Base-by-base conservation (phyloP, 306 rosid species). In the Gastrolobium bilobum region DNA sequence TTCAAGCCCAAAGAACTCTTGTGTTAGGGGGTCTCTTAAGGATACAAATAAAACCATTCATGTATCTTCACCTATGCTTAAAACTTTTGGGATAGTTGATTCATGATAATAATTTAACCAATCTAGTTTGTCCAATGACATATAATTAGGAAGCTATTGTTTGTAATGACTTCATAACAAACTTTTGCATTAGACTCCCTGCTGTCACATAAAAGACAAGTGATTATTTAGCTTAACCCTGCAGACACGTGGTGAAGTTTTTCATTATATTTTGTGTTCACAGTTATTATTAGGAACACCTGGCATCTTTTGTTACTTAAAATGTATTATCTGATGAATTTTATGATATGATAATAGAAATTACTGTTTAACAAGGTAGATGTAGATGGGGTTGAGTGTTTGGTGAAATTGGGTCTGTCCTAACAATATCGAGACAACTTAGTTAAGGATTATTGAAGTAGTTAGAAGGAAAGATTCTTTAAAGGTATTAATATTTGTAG, bases 301-400 rank as follows among this genome's bases (percentile, higher is more conserved):
- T 3, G 46, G 6, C 67, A 59, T 48, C 71, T 39, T 40, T 52
- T 47, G 64, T 71, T 50, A 60, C 47, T 4, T 70, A 11, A 50
- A 37, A 20, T 54, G 3, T 15, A 48, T 70, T 11, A 37, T 79
- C 15, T 67, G 71, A 67, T 38, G 44, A 74, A 74, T 64, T 75
- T 68, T 20, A 26, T 47, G 26, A 51, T n/a, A 40, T 3, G 6
- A 60, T 20, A n/a, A 26, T 37, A 26, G 10, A 46, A 58, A 57
- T 38, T 68, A 15, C 37, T 44, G 51, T 64, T 46, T 51, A 40
- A 38, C 38, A 30, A 8, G 54, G 30, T 66, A 51, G 7, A 64
- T 30, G 10, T n/a, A 29, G 39, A 39, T 43, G 69, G 15, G 14
- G 13, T 38, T 39, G 33, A 7, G 43, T 59, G 40, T 59, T 11